Conservation (phyloP, 2,329 filamentous ascomycete genomes). For the Penicillium sp. region DNA sequence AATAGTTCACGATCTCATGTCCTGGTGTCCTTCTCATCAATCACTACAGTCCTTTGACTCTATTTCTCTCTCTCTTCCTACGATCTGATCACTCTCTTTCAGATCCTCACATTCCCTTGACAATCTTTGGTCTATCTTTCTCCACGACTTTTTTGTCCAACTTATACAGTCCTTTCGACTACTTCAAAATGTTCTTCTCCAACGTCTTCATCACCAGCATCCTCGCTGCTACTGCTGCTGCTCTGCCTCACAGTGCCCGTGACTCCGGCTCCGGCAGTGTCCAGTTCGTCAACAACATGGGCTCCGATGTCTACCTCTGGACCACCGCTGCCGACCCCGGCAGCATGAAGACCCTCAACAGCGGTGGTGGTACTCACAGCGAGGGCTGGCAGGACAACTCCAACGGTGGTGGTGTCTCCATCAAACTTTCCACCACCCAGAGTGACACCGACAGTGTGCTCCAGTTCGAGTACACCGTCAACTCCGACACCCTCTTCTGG, state of each 20-base stretch:
- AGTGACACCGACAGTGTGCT: slow-evolving; percentile 14
- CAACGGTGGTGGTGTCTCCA: slow-evolving; percentile 34
- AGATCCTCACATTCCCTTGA: slow-evolving; percentile 13
- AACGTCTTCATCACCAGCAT: slow-evolving; percentile 21
- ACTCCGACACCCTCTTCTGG: slow-evolving; percentile 33
- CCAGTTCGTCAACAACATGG: slow-evolving; percentile 33
- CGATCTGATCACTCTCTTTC: slow-evolving; percentile 12
- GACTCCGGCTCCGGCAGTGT: slow-evolving; percentile 19
- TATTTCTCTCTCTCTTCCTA: slow-evolving; percentile 4
- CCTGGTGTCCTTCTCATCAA: slow-evolving; percentile 6
- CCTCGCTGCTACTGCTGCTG: slow-evolving; percentile 19
- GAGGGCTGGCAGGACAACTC: slow-evolving; percentile 30
- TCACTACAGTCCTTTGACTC: slow-evolving; percentile 11
- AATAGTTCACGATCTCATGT: slow-evolving; percentile 4
- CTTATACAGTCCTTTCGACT: slow-evolving; percentile 1
- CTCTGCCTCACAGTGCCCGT: slow-evolving; percentile 15
- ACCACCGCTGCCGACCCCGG: slow-evolving; percentile 25
- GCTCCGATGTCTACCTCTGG: slow-evolving; percentile 31
- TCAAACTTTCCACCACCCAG: slow-evolving; percentile 31
- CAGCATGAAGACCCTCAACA: slow-evolving; percentile 25
- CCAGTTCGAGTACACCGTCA: slow-evolving; percentile 35
- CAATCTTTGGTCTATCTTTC: slow-evolving; percentile 1
- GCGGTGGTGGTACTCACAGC: slow-evolving; percentile 25
- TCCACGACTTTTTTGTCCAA: slow-evolving; percentile 3
- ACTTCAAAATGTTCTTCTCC: slow-evolving; percentile 18